These are phyloP conservation scores for Penicillium sp. DNA, from an alignment of 2,329 filamentous ascomycete genomes.

Conservation along the genomic window DNA sequence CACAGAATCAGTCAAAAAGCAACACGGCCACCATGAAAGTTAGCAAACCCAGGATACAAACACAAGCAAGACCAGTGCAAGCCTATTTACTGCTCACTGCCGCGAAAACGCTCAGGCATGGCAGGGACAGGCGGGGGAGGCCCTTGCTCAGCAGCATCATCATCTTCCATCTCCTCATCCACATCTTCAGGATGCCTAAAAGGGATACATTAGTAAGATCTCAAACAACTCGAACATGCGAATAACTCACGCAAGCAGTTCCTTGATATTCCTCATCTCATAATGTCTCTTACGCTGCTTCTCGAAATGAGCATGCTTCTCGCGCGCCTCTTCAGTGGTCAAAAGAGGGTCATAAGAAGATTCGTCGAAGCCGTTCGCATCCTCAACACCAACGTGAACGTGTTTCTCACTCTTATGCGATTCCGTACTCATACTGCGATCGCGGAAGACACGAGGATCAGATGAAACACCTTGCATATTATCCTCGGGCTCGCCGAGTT, in stretches of 20 bases:
- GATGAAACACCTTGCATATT: slow-evolving; percentile 49
- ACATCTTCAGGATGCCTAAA: slow-evolving; percentile 63
- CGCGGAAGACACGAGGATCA: slow-evolving; percentile 48
- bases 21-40: neutral
- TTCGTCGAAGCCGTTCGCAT: slow-evolving; percentile 35
- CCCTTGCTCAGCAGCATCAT: slow-evolving; percentile 27
- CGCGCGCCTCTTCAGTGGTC: slow-evolving; percentile 71
- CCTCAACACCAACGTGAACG: slow-evolving; percentile 70
- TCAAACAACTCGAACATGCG: neutral
- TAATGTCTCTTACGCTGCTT: slow-evolving; percentile 93
- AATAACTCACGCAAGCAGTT: slow-evolving; percentile 69
- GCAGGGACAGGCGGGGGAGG: slow-evolving; percentile 34
- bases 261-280: slow-evolving; percentile 95
- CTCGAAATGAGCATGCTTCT: slow-evolving; percentile 93
- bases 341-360: slow-evolving; percentile 49
- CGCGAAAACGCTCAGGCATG: slow-evolving; percentile 34
- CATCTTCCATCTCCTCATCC: slow-evolving; percentile 58
- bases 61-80: neutral
- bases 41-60: neutral
- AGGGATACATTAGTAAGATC: slow-evolving; percentile 5
- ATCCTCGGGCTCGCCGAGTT: slow-evolving; percentile 89
- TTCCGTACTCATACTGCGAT: slow-evolving; percentile 43
- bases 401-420: slow-evolving; percentile 63
- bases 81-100: slow-evolving; percentile 21
- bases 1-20: neutral